phyloP scores from a whole-genome alignment of 805 yeast genomes.

The Naumovozyma castellii region DNA sequence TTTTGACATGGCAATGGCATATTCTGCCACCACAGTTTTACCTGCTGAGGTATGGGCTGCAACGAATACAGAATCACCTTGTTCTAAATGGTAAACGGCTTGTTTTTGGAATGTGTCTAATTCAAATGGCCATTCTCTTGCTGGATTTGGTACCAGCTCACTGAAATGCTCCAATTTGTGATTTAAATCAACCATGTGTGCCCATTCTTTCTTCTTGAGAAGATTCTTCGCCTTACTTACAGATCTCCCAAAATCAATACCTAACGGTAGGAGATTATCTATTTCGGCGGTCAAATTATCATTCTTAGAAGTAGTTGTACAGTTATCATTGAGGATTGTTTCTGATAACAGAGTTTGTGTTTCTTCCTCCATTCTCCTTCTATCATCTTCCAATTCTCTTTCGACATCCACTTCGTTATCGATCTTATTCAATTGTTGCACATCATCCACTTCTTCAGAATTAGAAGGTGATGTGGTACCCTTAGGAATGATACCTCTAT shows the following conservation, averaged over 20 bases:
- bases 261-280: constrained; percentile 43
- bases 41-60: constrained; percentile 99
- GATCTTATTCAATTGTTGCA: constrained; percentile 19
- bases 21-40: constrained; percentile 95
- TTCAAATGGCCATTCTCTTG: constrained; percentile 90
- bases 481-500: constrained; percentile 50
- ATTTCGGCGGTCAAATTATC: constrained; percentile 21
- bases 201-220: constrained; percentile 62
- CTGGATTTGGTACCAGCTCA: constrained; percentile 87
- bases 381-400: constrained; percentile 32
- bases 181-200: constrained; percentile 84
- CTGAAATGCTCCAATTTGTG: constrained; percentile 75
- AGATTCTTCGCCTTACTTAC: constrained; percentile 14
- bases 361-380: constrained; percentile 13
- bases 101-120: constrained; percentile 93
- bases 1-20: constrained; percentile 94
- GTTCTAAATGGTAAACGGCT: constrained; percentile 92
- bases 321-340: constrained; percentile 8
- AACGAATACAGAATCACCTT: constrained; percentile 96
- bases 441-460: constrained; percentile 14
- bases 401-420: constrained; percentile 30
- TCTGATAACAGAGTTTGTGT: constrained; percentile 2
- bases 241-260: constrained; percentile 39
- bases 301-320: constrained; percentile 6
- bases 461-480: constrained; percentile 7